Evolutionary conservation across 2,329 filamentous ascomycete species (phyloP).

Genomic region (Orbilia ellipsospora): DNA sequence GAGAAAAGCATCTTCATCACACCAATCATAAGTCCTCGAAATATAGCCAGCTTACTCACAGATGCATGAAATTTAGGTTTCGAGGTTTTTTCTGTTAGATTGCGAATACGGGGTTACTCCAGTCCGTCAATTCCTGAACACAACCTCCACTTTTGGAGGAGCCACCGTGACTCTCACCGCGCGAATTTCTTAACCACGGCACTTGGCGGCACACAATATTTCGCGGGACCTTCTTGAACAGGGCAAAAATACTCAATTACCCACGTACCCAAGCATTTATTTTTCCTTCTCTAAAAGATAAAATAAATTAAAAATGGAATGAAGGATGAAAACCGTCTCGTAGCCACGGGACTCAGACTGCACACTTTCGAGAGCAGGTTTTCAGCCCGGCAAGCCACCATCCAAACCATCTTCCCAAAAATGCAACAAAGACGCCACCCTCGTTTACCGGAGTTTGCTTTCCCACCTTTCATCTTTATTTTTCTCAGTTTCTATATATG

Average conservation of each 20-base stretch:
- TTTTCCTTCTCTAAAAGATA: no score
- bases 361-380: not conserved
- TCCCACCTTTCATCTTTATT: not conserved
- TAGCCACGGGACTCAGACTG: not conserved
- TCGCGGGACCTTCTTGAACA: no score
- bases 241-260: no score
- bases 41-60: not conserved
- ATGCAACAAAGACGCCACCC: constrained; percentile 27
- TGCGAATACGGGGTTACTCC: constrained; percentile 46
- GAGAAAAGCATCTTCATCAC: not conserved
- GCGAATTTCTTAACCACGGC: no score
- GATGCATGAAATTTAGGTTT: constrained; percentile 29
- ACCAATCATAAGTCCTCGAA: no score
- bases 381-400: constrained; percentile 37
- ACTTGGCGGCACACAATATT: no score
- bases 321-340: no score
- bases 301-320: no score
- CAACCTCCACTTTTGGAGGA: no score
- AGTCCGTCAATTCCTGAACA: not conserved
- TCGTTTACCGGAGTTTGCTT: constrained; percentile 27
- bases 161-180: no score
- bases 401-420: constrained; percentile 11
- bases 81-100: constrained; percentile 22
- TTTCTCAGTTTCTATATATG: constrained; percentile 9
- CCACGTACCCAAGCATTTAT: no score